Evolutionary conservation across 148 eudicot genomes (phyloP).

Genomic region (Simmondsia chinensis): DNA sequence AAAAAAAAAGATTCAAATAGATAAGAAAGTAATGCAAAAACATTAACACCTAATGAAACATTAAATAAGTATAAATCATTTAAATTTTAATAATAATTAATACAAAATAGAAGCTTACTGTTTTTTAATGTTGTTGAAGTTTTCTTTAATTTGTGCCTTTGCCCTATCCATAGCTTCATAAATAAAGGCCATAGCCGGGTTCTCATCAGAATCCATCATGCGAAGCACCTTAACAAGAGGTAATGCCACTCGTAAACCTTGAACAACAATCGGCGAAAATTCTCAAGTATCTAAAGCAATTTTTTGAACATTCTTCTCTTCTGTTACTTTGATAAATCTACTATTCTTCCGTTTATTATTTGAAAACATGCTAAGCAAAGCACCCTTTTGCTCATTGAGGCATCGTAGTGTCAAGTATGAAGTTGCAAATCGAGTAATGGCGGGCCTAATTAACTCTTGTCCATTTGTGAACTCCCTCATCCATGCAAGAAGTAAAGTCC

Average conservation of each 20-base stretch:
- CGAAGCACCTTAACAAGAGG: conserved; percentile 6
- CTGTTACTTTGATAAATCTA: neutral
- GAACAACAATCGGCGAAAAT: neutral
- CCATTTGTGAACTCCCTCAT: no score
- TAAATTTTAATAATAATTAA: no score
- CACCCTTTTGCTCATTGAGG: neutral
- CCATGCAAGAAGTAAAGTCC: no score
- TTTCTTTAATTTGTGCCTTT: neutral
- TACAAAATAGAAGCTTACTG: neutral
- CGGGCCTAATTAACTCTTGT: neutral
- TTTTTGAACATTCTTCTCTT: neutral
- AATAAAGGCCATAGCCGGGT: neutral
- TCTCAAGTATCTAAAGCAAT: neutral
- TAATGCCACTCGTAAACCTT: neutral
- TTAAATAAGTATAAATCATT: no score
- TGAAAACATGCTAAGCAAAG: neutral
- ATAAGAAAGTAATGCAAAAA: no score
- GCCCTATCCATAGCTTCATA: no score
- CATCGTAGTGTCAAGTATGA: conserved; percentile 3
- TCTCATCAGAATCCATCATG: conserved; percentile 2
- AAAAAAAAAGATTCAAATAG: no score
- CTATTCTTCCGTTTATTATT: neutral
- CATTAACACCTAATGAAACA: no score
- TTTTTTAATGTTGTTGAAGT: neutral
- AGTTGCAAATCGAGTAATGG: conserved; percentile 1